These are phyloP conservation scores for Teunomyces tritomae DNA, from an alignment of 805 yeast species.

Conservation along the genomic window DNA sequence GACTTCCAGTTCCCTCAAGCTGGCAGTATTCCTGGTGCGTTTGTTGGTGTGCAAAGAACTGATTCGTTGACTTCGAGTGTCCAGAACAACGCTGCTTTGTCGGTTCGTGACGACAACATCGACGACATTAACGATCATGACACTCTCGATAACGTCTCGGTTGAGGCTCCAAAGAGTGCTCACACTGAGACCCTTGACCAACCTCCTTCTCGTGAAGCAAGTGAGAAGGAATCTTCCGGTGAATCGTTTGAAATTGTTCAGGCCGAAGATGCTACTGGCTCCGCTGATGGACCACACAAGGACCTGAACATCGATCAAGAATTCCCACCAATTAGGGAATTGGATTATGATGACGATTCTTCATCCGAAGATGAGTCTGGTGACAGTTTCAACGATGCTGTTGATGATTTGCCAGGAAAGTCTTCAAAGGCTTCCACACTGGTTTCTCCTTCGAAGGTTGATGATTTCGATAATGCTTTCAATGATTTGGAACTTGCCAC, in stretches of 20 bases:
- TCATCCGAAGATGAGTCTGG: slow-evolving; percentile 36
- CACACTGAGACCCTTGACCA: slow-evolving; percentile 4
- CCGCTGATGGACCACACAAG: slow-evolving; percentile 8
- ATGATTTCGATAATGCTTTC: slow-evolving; percentile 37
- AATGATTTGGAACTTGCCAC: slow-evolving; percentile 38
- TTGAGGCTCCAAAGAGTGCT: slow-evolving; percentile 18
- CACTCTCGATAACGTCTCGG: slow-evolving; percentile 28
- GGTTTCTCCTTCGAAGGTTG: slow-evolving; percentile 11
- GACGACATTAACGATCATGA: slow-evolving; percentile 44
- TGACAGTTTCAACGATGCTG: slow-evolving; percentile 37
- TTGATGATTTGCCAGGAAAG: slow-evolving; percentile 21
- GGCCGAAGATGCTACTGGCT: slow-evolving; percentile 43
- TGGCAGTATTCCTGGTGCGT: slow-evolving; percentile 44
- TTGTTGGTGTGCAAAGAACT: slow-evolving; percentile 55
- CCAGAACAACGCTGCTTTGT: slow-evolving; percentile 86
- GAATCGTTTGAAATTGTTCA: slow-evolving; percentile 56
- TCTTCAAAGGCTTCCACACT: neutral
- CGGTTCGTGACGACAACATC: slow-evolving; percentile 73
- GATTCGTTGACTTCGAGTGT: slow-evolving; percentile 87
- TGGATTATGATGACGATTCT: slow-evolving; percentile 52
- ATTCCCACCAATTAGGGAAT: slow-evolving; percentile 61
- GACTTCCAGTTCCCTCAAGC: slow-evolving; percentile 42
- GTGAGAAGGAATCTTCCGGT: slow-evolving; percentile 42
- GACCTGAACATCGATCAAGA: slow-evolving; percentile 36
- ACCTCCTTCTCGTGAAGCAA: slow-evolving; percentile 18